Conservation (phyloP, 129 eudicot species). For the Helianthus tuberosus region DNA sequence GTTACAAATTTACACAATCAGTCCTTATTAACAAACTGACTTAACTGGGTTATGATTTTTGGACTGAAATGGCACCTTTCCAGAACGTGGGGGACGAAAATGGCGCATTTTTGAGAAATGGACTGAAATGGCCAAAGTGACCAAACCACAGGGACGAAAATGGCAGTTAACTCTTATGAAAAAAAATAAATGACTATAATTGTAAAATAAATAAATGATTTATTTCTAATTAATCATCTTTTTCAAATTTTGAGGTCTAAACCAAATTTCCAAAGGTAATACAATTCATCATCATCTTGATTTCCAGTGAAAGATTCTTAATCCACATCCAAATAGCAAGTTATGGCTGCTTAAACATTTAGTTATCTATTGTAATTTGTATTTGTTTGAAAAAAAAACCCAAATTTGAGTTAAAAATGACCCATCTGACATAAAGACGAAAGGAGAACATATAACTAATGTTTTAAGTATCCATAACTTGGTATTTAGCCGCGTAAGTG, state of each 20-base stretch:
- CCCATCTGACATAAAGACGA: constrained; percentile 4
- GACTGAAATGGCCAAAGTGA: too few species aligned
- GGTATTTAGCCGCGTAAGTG: constrained; percentile 27
- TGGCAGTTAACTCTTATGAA: too few species aligned
- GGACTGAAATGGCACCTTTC: too few species aligned
- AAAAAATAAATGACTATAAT: too few species aligned
- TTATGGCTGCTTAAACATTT: constrained; percentile 4
- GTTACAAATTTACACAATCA: too few species aligned
- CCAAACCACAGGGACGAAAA: too few species aligned
- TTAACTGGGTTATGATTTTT: too few species aligned
- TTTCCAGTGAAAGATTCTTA: neutral
- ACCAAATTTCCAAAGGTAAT: neutral
- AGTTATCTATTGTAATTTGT: neutral
- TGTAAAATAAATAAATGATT: too few species aligned
- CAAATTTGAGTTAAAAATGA: constrained; percentile 8
- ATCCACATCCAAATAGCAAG: neutral
- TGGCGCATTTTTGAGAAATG: too few species aligned
- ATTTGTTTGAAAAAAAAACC: constrained; percentile 6
- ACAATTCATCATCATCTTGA: constrained; percentile 21
- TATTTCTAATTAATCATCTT: too few species aligned
- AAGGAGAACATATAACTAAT: neutral
- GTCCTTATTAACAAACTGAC: too few species aligned
- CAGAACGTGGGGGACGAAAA: too few species aligned
- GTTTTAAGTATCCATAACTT: constrained; percentile 19
- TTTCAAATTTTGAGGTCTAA: constrained; percentile 2